Percentiles rank a stretch among this genome's conserved stretches.
phyloP scores from a whole-genome alignment of 352 stramenopile species.

The Phytophthora parvispora region DNA sequence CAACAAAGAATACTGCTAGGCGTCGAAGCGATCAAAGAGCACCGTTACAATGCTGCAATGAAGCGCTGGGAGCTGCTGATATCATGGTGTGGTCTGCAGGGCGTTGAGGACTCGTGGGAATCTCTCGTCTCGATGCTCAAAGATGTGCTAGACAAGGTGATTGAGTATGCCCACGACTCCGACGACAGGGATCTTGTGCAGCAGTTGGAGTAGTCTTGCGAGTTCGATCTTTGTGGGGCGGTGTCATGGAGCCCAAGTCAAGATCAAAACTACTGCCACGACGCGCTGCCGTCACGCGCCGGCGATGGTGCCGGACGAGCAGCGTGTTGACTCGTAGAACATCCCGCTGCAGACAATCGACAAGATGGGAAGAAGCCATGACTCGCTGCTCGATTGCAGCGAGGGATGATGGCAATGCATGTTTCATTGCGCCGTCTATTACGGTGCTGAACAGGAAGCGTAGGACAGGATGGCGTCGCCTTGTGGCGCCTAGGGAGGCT shows the following conservation, averaged over 20 bases:
- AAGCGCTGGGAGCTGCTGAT: conserved; percentile 1
- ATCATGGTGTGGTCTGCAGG: background rate
- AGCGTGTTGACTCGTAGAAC: no score
- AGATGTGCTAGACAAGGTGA: conserved; percentile 1
- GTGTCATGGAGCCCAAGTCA: background rate
- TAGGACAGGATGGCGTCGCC: no score
- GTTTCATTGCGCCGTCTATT: no score
- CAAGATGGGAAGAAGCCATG: no score
- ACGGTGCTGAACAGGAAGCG: no score
- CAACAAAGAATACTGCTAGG: conserved; percentile 6
- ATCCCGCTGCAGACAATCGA: no score
- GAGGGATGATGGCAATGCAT: no score
- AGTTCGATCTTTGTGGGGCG: background rate
- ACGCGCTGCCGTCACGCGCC: no score
- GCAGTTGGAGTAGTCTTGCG: background rate
- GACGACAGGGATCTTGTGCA: background rate
- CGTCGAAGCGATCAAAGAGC: background rate
- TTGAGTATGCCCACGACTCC: background rate
- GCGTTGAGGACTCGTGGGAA: conserved; percentile 4
- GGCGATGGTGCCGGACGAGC: no score
- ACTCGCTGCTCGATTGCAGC: no score
- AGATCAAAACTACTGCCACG: no score
- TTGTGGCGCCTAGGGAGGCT: no score
- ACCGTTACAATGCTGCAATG: background rate
- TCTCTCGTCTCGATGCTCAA: background rate